Conservation (phyloP, 2,329 filamentous ascomycete genomes). For the Nemania serpens region DNA sequence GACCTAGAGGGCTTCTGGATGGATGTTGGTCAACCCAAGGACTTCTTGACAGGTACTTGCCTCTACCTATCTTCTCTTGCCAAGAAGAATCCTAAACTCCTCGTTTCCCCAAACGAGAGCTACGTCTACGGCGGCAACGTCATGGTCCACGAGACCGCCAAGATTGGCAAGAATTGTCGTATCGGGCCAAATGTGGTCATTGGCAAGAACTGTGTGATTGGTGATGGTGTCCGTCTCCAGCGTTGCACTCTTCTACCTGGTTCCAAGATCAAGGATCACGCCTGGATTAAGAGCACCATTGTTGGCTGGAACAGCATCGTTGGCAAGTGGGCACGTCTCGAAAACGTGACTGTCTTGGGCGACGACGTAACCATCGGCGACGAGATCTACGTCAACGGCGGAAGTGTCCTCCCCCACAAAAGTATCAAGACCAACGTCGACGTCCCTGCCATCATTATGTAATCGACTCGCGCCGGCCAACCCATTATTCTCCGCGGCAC, state of each 20-base stretch:
- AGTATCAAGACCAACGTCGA: conserved; percentile 99
- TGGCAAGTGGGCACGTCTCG: conserved; percentile 91
- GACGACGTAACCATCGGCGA: conserved; percentile 98
- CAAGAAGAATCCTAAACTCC: conserved; percentile 86
- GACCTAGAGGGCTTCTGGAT: conserved; percentile 99
- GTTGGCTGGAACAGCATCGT: conserved; percentile 98
- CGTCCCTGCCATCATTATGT: conserved; percentile 72
- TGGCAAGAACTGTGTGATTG: conserved; percentile 87
- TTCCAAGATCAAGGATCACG: conserved; percentile 97
- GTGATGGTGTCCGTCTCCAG: conserved; percentile 92
- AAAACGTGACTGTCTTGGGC: conserved; percentile 97
- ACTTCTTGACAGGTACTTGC: conserved; percentile 95
- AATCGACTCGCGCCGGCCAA: conserved; percentile 37
- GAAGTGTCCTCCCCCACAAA: conserved; percentile 95
- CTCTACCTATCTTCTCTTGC: conserved; percentile 91
- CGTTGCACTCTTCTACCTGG: conserved; percentile 87
- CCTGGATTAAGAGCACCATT: conserved; percentile 98
- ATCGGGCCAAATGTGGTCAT: conserved; percentile 98
- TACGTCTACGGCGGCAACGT: conserved; percentile 95
- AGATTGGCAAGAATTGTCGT: conserved; percentile 97
- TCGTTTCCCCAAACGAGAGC: conserved; percentile 72
- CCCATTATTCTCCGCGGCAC: neutral
- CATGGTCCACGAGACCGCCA: conserved; percentile 88
- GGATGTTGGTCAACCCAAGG: conserved; percentile 98
- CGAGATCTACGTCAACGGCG: conserved; percentile 98